phyloP scores from a whole-genome alignment of 768 basidiomycete genomes.

The Calocybe gangraenosa region DNA sequence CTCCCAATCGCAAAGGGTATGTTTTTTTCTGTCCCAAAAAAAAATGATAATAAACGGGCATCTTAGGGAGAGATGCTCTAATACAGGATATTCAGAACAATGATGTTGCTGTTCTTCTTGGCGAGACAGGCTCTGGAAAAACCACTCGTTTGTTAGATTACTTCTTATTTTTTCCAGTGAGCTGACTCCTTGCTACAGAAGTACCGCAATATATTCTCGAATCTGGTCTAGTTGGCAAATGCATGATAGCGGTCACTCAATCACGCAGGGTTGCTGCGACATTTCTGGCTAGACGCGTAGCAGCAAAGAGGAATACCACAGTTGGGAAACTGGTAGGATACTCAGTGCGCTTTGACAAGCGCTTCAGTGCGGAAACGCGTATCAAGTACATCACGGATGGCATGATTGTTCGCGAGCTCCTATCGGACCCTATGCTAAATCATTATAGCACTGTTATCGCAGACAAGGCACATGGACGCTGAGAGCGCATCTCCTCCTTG shows the following conservation, averaged over 20 bases:
- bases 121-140: constrained; percentile 98
- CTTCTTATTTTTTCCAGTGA: neutral
- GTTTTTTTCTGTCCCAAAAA: constrained; percentile 9
- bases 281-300: constrained; percentile 88
- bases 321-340: constrained; percentile 87
- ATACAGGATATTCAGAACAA: constrained; percentile 68
- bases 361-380: constrained; percentile 62
- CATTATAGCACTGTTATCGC: constrained; percentile 87
- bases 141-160: constrained; percentile 79
- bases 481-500: constrained; percentile 90
- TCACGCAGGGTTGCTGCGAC: constrained; percentile 94
- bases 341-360: constrained; percentile 93
- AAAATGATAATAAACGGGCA: no score
- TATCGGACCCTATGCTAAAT: constrained; percentile 71
- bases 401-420: constrained; percentile 92
- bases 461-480: constrained; percentile 96
- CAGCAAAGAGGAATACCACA: constrained; percentile 69
- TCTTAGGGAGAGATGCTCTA: constrained; percentile 68
- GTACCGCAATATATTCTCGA: constrained; percentile 94
- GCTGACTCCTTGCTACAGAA: constrained; percentile 47
- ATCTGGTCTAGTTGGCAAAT: constrained; percentile 63
- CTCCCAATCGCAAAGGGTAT: constrained; percentile 80
- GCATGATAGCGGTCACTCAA: constrained; percentile 90
- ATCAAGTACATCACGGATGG: constrained; percentile 98
- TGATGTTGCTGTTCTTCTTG: constrained; percentile 86